A percentile compares a stretch with the other conserved stretches of the same genome.
These are phyloP conservation scores for Tetrapisispora arboricola DNA, from an alignment of 805 yeast genomes.

Conservation along the genomic window DNA sequence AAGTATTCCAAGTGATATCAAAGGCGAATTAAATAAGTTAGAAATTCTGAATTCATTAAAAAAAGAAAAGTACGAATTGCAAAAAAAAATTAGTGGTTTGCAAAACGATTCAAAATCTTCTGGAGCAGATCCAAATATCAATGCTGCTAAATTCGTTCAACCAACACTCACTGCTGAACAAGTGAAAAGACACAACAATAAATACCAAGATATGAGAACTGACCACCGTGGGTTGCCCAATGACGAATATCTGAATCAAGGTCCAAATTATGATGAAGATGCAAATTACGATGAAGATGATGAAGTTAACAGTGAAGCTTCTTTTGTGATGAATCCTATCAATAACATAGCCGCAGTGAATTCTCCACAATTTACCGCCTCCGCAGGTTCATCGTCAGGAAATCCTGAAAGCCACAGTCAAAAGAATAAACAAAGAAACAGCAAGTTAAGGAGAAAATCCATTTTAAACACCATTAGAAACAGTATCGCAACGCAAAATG, in stretches of 20 bases:
- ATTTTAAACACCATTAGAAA: conserved; percentile 26
- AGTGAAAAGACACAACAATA: conserved; percentile 3
- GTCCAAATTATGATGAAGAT: conserved; percentile 5
- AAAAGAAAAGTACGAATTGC: conserved; percentile 10
- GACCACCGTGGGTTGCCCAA: not conserved
- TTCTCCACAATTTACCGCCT: too few relatives aligned
- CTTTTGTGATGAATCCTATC: conserved; percentile 26
- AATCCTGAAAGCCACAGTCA: too few relatives aligned
- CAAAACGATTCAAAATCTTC: not conserved
- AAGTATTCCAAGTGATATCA: conserved; percentile 19
- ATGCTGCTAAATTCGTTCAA: not conserved
- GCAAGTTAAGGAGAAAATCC: conserved; percentile 24
- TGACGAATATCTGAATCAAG: not conserved
- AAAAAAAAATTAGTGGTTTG: not conserved
- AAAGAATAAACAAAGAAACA: conserved; percentile 3
- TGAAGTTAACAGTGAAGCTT: conserved; percentile 27
- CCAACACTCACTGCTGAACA: conserved; percentile 4
- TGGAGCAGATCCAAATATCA: not conserved
- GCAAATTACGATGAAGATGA: conserved; percentile 11
- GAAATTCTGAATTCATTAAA: conserved; percentile 13
- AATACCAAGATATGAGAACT: not conserved
- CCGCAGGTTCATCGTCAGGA: too few relatives aligned
- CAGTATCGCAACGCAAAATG: conserved; percentile 11
- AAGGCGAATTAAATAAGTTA: conserved; percentile 16
- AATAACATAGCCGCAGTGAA: not conserved